These are phyloP conservation scores for Mucor lusitanicus DNA, from an alignment of 371 early-diverging fungal genomes.

Conservation along the genomic window DNA sequence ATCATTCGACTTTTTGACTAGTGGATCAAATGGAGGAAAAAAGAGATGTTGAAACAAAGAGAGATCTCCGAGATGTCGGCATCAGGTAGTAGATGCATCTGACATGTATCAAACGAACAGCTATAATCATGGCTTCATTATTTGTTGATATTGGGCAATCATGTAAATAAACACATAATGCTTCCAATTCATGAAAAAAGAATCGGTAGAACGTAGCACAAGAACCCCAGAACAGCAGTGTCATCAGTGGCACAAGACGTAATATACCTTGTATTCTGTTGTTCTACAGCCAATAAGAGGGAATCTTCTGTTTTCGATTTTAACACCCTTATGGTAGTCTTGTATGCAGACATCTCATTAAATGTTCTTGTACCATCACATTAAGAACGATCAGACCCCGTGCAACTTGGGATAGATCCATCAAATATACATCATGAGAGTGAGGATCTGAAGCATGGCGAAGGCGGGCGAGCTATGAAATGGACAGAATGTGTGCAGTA, in stretches of 20 bases:
- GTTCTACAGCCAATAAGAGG: background rate
- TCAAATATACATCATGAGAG: background rate
- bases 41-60: background rate
- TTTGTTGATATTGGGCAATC: background rate
- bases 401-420: background rate
- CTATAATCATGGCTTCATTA: background rate
- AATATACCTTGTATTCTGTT: background rate
- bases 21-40: background rate
- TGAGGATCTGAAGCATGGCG: background rate
- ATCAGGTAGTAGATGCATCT: background rate
- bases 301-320: background rate
- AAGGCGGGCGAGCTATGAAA: background rate
- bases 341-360: background rate
- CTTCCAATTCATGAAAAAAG: background rate
- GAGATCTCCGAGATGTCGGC: background rate
- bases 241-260: background rate
- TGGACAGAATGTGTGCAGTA: background rate
- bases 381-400: background rate
- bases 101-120: background rate
- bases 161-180: background rate
- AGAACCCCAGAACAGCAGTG: background rate
- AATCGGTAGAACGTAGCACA: background rate
- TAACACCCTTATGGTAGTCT: background rate
- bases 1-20: background rate
- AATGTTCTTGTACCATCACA: background rate